These are phyloP conservation scores for Fragilariopsis cylindrus DNA, from an alignment of 108 stramenopile species.

Conservation along the genomic window DNA sequence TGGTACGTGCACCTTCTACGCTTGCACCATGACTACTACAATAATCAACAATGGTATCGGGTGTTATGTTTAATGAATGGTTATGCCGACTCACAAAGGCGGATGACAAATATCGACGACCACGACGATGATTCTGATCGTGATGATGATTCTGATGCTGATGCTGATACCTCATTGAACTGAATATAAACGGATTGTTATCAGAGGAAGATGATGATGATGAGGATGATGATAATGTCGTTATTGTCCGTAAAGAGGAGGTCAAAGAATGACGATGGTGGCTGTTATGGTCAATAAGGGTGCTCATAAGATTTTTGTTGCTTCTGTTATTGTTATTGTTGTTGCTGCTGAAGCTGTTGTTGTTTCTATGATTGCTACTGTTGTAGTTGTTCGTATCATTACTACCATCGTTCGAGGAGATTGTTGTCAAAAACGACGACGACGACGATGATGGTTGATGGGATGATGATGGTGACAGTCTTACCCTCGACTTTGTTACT, in stretches of 20 bases:
- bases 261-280: too few relatives aligned
- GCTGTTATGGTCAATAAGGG: too few relatives aligned
- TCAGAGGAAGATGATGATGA: background rate
- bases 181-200: background rate
- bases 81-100: conserved; percentile 81
- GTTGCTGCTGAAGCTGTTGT: too few relatives aligned
- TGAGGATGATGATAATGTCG: background rate
- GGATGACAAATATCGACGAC: background rate
- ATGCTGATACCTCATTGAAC: conserved; percentile 9
- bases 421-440: too few relatives aligned
- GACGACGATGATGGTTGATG: too few relatives aligned
- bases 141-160: background rate
- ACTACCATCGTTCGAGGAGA: too few relatives aligned
- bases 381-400: too few relatives aligned
- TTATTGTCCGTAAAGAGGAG: background rate
- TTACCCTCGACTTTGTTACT: too few relatives aligned
- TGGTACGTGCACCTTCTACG: conserved; percentile 22
- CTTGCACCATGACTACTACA: conserved; percentile 32
- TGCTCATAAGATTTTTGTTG: too few relatives aligned
- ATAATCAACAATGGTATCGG: conserved; percentile 53
- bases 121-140: background rate
- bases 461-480: too few relatives aligned
- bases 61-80: conserved; percentile 51
- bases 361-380: too few relatives aligned
- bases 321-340: too few relatives aligned